phyloP scores from a whole-genome alignment of 2,329 filamentous ascomycete genomes.

The Exophiala spinifera region DNA sequence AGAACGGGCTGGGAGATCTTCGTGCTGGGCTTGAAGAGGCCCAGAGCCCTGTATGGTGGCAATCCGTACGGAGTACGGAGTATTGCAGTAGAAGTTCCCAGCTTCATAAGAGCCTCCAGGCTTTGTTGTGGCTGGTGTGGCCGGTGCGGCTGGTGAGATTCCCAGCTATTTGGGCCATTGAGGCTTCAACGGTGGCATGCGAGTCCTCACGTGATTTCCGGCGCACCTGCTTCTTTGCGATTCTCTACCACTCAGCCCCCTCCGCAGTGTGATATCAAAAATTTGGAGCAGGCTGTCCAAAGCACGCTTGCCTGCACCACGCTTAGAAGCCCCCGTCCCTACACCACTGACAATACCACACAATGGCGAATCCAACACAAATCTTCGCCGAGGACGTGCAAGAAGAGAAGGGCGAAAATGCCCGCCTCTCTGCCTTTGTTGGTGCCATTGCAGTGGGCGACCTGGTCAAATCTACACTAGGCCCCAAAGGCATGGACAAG shows the following conservation, averaged over 20 bases:
- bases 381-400: constrained; percentile 97
- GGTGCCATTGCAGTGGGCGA: constrained; percentile 97
- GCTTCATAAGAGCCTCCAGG: too few relatives aligned
- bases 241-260: neutral
- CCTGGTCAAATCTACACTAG: constrained; percentile 93
- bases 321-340: neutral
- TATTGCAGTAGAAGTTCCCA: too few relatives aligned
- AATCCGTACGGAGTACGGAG: too few relatives aligned
- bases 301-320: neutral
- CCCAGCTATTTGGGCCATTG: too few relatives aligned
- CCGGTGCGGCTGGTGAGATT: too few relatives aligned
- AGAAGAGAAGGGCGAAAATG: constrained; percentile 98
- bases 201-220: neutral
- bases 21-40: neutral
- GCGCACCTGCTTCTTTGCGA: too few relatives aligned
- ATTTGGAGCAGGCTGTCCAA: neutral
- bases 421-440: constrained; percentile 95
- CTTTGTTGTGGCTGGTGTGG: too few relatives aligned
- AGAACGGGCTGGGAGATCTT: neutral
- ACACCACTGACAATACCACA: neutral
- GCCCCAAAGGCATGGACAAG: constrained; percentile 99
- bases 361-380: constrained; percentile 71
- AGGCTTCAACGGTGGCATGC: too few relatives aligned
- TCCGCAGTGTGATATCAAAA: neutral
- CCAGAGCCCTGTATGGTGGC: too few relatives aligned